These are phyloP conservation scores for Ceratocystis papillata DNA, from an alignment of 2,329 filamentous ascomycete genomes.

Conservation along the genomic window DNA sequence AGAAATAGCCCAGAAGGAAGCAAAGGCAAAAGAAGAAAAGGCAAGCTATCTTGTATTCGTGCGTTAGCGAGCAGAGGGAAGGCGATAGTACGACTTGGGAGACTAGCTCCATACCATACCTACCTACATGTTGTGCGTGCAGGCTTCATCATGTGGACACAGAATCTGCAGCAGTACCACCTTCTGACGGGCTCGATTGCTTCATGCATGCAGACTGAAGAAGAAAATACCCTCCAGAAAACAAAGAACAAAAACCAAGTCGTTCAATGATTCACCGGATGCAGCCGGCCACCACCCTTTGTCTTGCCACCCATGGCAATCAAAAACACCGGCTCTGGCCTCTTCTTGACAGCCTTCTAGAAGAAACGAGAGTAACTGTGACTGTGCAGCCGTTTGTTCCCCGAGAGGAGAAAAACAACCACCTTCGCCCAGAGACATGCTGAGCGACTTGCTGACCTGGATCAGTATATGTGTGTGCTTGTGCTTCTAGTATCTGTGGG, in stretches of 20 bases:
- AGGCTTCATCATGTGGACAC: neutral
- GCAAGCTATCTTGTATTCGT: neutral
- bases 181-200: neutral
- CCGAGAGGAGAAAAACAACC: too few relatives aligned
- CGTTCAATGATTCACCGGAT: neutral
- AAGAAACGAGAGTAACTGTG: neutral
- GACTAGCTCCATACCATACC: too few relatives aligned
- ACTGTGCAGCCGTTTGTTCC: neutral
- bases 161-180: neutral
- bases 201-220: neutral
- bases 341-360: constrained; percentile 4
- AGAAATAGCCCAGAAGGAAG: too few relatives aligned
- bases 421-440: neutral
- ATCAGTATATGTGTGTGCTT: too few relatives aligned
- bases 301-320: neutral
- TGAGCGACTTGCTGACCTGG: neutral
- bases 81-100: too few relatives aligned
- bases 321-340: neutral
- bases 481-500: neutral
- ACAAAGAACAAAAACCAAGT: neutral
- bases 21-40: neutral
- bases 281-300: neutral
- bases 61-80: too few relatives aligned
- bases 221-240: neutral
- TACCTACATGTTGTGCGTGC: neutral